Evolutionary conservation across 2,329 filamentous ascomycete genomes (phyloP).

Genomic region (Immersiporthe knoxdaviesiana): DNA sequence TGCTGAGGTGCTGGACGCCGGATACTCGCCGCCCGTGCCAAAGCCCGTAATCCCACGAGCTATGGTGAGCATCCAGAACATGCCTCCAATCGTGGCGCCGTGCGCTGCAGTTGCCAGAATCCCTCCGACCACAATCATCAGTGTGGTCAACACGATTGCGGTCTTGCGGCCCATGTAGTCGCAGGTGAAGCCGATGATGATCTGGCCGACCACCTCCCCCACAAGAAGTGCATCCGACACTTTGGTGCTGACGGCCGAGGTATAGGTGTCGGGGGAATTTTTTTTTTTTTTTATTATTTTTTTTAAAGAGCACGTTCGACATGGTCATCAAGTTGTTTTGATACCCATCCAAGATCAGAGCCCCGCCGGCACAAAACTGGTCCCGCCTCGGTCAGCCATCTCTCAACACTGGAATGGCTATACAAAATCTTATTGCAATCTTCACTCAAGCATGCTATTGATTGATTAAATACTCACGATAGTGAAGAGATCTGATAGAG

Average conservation of each 20-base stretch:
- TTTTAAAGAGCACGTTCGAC: neutral
- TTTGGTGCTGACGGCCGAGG: conserved; percentile 50
- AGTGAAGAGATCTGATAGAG: conserved; percentile 1
- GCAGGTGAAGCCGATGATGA: conserved; percentile 54
- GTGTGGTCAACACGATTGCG: conserved; percentile 26
- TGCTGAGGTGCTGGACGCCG: conserved; percentile 53
- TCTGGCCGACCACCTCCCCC: conserved; percentile 60
- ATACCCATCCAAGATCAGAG: conserved; percentile 1
- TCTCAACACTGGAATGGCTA: neutral
- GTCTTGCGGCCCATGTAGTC: conserved; percentile 35
- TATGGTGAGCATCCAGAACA: conserved; percentile 56
- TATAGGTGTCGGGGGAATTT: conserved; percentile 34
- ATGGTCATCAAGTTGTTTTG: conserved; percentile 15
- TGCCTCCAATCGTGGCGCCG: conserved; percentile 42
- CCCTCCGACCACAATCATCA: conserved; percentile 50
- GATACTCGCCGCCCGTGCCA: conserved; percentile 49
- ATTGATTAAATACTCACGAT: neutral
- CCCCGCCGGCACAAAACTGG: conserved; percentile 9
- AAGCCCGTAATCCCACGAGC: conserved; percentile 46
- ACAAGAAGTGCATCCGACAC: conserved; percentile 46
- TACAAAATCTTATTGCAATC: neutral
- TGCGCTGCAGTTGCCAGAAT: conserved; percentile 50
- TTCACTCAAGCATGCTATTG: neutral
- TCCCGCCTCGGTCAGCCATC: neutral
- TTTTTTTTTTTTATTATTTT: no score